phyloP scores from a whole-genome alignment of 768 basidiomycete genomes.

The Chalciporus chontae region DNA sequence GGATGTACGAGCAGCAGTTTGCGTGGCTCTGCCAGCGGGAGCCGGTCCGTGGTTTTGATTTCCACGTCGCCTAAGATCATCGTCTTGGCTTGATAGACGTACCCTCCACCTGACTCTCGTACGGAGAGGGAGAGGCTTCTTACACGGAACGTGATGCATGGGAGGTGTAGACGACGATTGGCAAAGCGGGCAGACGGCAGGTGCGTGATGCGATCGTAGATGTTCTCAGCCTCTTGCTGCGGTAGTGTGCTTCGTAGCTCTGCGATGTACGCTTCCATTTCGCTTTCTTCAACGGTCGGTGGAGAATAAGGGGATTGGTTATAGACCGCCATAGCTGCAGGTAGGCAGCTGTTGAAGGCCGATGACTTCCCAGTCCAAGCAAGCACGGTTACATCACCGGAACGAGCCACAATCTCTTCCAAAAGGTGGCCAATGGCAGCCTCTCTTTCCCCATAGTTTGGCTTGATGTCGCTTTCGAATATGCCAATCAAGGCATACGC shows the following conservation, averaged over 20 bases:
- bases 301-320: not conserved
- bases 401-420: conserved; percentile 2
- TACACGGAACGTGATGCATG: not conserved
- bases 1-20: conserved; percentile 6
- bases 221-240: not conserved
- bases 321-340: not conserved
- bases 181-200: not conserved
- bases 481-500: conserved; percentile 21
- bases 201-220: not conserved
- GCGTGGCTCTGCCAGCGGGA: not conserved
- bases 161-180: conserved; percentile 1
- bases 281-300: not conserved
- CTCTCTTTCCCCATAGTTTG: not conserved
- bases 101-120: not conserved
- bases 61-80: not conserved
- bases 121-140: not conserved
- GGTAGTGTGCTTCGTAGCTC: not conserved
- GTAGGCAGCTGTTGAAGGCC: not conserved
- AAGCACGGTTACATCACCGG: not conserved
- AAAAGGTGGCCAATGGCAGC: not conserved
- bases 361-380: conserved; percentile 1
- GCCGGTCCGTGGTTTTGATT: not conserved
- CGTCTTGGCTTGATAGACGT: not conserved
- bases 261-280: not conserved
- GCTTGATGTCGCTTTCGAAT: not conserved